Percentiles rank a stretch among this genome's conserved stretches.
Evolutionary conservation across 225 moss, liverwort and hornwort species (phyloP).

Genomic region (Marchantia paleacea): DNA sequence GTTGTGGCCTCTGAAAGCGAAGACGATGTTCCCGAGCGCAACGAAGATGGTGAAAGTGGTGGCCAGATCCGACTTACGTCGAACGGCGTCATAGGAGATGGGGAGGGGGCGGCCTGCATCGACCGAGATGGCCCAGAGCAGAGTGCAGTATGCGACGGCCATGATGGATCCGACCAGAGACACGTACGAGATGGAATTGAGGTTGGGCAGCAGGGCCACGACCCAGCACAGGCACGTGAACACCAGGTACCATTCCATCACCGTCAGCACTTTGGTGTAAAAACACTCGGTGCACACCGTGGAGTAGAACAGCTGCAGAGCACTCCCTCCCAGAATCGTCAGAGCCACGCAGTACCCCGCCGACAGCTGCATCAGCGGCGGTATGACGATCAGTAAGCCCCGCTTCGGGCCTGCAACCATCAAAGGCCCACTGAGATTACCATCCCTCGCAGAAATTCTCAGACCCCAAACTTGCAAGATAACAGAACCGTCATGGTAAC

Average conservation of each 20-base stretch:
- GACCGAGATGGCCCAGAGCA: constrained; percentile 50
- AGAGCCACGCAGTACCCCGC: constrained; percentile 44
- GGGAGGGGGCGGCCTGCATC: constrained; percentile 38
- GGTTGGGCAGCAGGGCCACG: constrained; percentile 50
- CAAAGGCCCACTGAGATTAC: background rate
- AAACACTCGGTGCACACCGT: constrained; percentile 49
- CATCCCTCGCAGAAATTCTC: too few relatives aligned
- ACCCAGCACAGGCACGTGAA: constrained; percentile 51
- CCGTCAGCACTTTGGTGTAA: constrained; percentile 37
- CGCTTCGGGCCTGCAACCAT: constrained; percentile 39
- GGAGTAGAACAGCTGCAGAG: constrained; percentile 50
- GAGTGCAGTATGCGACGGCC: constrained; percentile 51
- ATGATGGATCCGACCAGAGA: constrained; percentile 51
- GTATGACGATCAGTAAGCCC: constrained; percentile 42
- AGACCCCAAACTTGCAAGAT: too few relatives aligned
- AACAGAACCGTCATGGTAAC: too few relatives aligned
- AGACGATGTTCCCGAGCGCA: constrained; percentile 51
- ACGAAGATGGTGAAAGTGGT: constrained; percentile 47
- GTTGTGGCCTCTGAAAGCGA: constrained; percentile 59
- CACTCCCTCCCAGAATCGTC: constrained; percentile 47
- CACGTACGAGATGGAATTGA: constrained; percentile 52
- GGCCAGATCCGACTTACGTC: constrained; percentile 33
- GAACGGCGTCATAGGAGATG: constrained; percentile 29
- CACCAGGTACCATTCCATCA: constrained; percentile 52
- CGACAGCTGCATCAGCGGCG: constrained; percentile 45